phyloP scores from a whole-genome alignment of 805 yeast genomes.

The Teunomyces atbi region DNA sequence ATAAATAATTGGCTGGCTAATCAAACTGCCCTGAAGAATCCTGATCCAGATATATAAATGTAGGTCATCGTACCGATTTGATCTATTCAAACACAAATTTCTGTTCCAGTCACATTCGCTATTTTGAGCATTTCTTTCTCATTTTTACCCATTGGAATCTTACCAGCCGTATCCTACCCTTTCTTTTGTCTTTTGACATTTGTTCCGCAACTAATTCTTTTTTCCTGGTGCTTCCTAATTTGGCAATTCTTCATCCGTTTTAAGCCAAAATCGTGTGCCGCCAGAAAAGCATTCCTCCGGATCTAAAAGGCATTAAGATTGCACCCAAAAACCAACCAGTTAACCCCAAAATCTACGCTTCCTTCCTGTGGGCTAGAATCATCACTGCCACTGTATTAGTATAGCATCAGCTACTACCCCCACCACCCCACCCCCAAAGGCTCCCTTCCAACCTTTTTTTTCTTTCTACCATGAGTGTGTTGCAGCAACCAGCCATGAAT shows the following conservation, averaged over 20 bases:
- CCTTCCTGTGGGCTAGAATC: no score
- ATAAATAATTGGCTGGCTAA: conserved; percentile 1
- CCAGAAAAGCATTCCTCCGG: neutral
- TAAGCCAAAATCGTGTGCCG: neutral
- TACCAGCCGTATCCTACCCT: neutral
- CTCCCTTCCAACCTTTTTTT: neutral
- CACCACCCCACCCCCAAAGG: neutral
- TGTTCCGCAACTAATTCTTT: neutral
- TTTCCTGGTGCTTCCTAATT: neutral
- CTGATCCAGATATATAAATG: conserved; percentile 4
- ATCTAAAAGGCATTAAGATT: neutral
- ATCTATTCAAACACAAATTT: neutral
- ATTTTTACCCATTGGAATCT: neutral
- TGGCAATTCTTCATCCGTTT: neutral
- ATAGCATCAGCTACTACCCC: neutral
- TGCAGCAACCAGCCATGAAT: conserved; percentile 24
- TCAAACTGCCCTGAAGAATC: neutral
- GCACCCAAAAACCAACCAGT: neutral
- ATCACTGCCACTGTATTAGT: no score
- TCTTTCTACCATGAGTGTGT: conserved; percentile 26
- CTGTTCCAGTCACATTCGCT: neutral
- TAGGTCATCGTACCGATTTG: conserved; percentile 1
- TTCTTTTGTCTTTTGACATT: neutral
- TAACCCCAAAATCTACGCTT: neutral
- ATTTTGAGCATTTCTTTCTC: neutral